Conservation (phyloP, 164 flowering plant species). For the Magnolia changhungtana region DNA sequence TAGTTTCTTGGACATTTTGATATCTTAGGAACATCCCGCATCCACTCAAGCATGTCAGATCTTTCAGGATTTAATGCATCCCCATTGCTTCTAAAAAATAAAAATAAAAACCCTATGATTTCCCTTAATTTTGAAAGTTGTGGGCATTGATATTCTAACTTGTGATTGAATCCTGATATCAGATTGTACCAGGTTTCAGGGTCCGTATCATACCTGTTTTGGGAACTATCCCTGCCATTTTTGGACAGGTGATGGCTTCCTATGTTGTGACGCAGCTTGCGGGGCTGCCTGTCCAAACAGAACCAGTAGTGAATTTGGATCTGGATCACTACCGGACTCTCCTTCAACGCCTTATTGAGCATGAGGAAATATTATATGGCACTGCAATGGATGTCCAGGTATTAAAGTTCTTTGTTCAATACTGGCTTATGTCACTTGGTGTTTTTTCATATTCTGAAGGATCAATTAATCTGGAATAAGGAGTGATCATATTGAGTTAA, state of each 20-base stretch:
- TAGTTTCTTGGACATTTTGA: too few relatives aligned
- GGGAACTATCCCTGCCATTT: slow-evolving; percentile 94
- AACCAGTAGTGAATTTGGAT: slow-evolving; percentile 85
- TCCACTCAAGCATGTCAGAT: too few relatives aligned
- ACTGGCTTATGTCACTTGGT: not conserved
- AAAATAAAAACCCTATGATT: too few relatives aligned
- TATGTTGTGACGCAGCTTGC: slow-evolving; percentile 83
- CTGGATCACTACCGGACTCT: slow-evolving; percentile 72
- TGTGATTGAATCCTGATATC: slow-evolving; percentile 17
- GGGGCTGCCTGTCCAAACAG: slow-evolving; percentile 66
- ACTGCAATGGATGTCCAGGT: slow-evolving; percentile 74
- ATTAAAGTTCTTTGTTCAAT: not conserved
- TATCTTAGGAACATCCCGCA: too few relatives aligned
- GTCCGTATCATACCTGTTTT: slow-evolving; percentile 95
- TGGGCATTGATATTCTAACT: slow-evolving; percentile 8
- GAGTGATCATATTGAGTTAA: too few relatives aligned
- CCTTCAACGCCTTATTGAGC: slow-evolving; percentile 95
- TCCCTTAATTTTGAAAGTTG: not conserved
- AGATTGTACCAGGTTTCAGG: slow-evolving; percentile 92
- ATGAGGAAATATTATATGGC: slow-evolving; percentile 80
- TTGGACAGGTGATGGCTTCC: slow-evolving; percentile 99
- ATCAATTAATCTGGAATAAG: too few relatives aligned
- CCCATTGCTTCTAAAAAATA: too few relatives aligned
- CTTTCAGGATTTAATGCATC: too few relatives aligned
- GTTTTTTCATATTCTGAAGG: not conserved